Evolutionary conservation across 2,329 filamentous ascomycete species (phyloP), one percentile per base, ranked within the genome.

Genomic region (Pyrenochaeta sp.): DNA sequence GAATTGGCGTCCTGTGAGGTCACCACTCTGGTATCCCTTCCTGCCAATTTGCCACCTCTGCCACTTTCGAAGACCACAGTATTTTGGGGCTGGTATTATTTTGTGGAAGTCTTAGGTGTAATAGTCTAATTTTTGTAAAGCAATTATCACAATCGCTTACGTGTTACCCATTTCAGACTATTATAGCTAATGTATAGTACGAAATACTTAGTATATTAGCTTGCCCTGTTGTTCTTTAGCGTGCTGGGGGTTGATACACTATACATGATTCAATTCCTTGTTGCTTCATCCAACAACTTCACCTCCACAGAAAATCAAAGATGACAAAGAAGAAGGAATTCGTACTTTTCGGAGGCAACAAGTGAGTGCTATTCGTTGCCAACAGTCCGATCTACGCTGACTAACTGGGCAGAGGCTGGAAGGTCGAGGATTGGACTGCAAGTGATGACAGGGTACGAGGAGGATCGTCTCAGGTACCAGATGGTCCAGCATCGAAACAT

Each of bases 361-460:
- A 66, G 75, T 75, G 66, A 60, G 56, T 47, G 28, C 5, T 28
- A 24, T 47, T 19, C 19, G 24, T 25, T 12, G 28, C 5, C 12
- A 43, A 19, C 7, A 9, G 36, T 19, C 39, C n/a, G 8, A 27
- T 13, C 13, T 28, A 13, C 47, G 46, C 61, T 51, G 59, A 63
- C 43, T 19, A 42, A 28, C 39, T 39, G 6, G 12, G 30, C 72
- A 89, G 86, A 57, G 80, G 81, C 24, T 91, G 90, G 89, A 76
- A 81, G 24, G 72, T 81, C 1, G 74, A 79, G 50, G 83, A 86
- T 62, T 94, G 90, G 90, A 88, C 85, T 7, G 81, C 86, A 13
- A 88, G 86, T 52, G 90, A 94, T 74, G 91, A 94, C 76, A 83
- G 88, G 30, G 90, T 94, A n/a, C 87, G 91, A 44, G 90, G 90